Evolutionary conservation across 768 basidiomycete genomes (phyloP).

Genomic region (Boletus subcaerulescens): DNA sequence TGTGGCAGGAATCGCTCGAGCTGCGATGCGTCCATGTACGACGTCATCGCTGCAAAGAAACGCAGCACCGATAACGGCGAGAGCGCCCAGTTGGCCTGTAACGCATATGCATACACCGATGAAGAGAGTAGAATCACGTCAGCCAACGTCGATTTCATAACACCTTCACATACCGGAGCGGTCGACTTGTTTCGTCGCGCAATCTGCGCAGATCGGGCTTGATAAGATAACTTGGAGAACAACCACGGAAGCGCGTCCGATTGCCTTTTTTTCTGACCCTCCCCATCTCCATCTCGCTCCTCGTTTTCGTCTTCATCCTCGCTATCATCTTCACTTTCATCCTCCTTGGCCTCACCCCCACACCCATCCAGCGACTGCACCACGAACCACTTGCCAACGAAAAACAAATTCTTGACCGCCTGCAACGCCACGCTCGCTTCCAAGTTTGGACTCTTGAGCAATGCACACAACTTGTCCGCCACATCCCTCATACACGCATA

Average conservation of each 20-base stretch:
- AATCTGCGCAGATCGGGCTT: constrained; percentile 74
- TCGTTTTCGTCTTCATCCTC: constrained; percentile 8
- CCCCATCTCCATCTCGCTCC: constrained; percentile 22
- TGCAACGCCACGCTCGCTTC: constrained; percentile 75
- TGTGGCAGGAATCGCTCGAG: constrained; percentile 76
- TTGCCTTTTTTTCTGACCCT: constrained; percentile 6
- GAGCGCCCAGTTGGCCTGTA: constrained; percentile 76
- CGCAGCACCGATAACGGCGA: constrained; percentile 78
- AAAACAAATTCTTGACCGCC: constrained; percentile 90
- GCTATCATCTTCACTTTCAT: neutral
- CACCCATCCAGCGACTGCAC: constrained; percentile 34
- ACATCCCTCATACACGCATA: constrained; percentile 57
- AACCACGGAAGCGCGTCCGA: constrained; percentile 79
- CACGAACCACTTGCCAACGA: constrained; percentile 82
- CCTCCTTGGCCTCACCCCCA: constrained; percentile 22
- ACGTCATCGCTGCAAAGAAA: constrained; percentile 92
- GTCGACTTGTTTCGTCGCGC: constrained; percentile 55
- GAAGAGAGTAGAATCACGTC: neutral
- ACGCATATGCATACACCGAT: neutral
- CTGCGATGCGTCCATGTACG: constrained; percentile 55
- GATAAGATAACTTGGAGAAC: constrained; percentile 91
- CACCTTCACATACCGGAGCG: constrained; percentile 17
- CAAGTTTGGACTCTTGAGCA: constrained; percentile 80
- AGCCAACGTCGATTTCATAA: neutral
- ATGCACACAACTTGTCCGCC: constrained; percentile 67